phyloP scores from a whole-genome alignment of 306 rosid genomes.

The Sphenostylis stenocarpa region DNA sequence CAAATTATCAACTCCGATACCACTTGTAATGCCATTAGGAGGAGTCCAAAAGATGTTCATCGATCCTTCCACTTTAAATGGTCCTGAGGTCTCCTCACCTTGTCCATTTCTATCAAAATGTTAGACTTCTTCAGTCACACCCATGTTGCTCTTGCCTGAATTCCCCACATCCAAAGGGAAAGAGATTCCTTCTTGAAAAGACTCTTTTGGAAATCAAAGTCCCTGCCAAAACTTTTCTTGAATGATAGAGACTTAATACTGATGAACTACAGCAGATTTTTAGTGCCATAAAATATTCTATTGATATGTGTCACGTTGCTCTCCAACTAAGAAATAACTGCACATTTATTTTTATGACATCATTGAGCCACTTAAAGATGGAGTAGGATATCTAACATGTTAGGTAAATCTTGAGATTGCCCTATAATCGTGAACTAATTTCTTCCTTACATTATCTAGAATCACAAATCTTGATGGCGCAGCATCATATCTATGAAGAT shows the following conservation, averaged over 20 bases:
- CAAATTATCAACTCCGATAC: neutral
- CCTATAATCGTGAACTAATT: neutral
- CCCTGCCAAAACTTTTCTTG: neutral
- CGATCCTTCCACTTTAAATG: neutral
- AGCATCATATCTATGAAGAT: neutral
- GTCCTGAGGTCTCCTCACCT: neutral
- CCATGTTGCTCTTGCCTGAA: neutral
- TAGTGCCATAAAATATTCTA: neutral
- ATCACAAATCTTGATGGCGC: neutral
- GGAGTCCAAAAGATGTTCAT: neutral
- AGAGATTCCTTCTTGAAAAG: neutral
- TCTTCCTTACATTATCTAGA: neutral
- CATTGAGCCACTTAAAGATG: neutral
- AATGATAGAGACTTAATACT: neutral
- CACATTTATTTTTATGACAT: neutral
- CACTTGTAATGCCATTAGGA: neutral
- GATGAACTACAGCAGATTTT: neutral
- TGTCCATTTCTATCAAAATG: neutral
- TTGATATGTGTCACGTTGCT: neutral
- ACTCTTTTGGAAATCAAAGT: neutral
- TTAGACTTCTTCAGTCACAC: neutral
- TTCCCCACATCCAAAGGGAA: neutral
- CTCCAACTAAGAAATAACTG: neutral
- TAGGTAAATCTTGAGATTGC: neutral
- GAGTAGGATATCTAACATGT: neutral